Evolutionary conservation across 2,329 filamentous ascomycete genomes (phyloP), one percentile per base, ranked within the genome.

Genomic region (Apiospora koreana): DNA sequence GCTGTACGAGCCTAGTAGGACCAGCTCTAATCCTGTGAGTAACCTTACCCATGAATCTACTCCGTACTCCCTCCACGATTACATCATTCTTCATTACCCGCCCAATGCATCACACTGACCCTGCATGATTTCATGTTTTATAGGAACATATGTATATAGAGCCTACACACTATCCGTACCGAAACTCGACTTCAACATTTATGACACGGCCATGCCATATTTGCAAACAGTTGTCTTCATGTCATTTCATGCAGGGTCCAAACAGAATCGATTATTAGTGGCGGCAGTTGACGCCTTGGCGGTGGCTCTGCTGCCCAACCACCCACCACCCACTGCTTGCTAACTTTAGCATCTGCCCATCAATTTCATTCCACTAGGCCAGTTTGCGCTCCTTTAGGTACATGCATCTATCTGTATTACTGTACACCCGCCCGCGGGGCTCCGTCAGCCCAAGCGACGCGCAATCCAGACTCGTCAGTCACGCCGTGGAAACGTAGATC

Each of bases 1-100:
- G 50, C 50, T 21, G 28, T 4, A 18, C 50, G 12, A 25, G n/a
- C n/a, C 50, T 31, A 31, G 4, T 31, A 16, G 14, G 14, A 8
- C n/a, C 6, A 28, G 8, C 2, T 41, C 3, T 10, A 18, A 35
- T 58, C 16, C 28, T 12, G 28, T 12, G 28, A 58, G 28, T 58
- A 58, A 58, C 50, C 50, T 58, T 58, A 58, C 50, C 50, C 50
- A 58, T 58, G 50, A 58, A 58, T 31, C 50, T 58, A 35, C 25
- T 21, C 28, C n/a, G n/a, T n/a, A n/a, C n/a, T n/a, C n/a, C n/a
- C 50, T 58, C 18, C 50, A 31, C 8, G 6, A 58, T 58, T 58
- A 58, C 50, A 58, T 58, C 50, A 58, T 58, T n/a, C 50, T 58
- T 58, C 28, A 58, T 31, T 28, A 9, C 25, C 48, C 25, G 25